Evolutionary conservation across 176 grass and related monocot genomes (phyloP), one percentile per base, ranked within the genome.

Genomic region (Hordeum marinum): DNA sequence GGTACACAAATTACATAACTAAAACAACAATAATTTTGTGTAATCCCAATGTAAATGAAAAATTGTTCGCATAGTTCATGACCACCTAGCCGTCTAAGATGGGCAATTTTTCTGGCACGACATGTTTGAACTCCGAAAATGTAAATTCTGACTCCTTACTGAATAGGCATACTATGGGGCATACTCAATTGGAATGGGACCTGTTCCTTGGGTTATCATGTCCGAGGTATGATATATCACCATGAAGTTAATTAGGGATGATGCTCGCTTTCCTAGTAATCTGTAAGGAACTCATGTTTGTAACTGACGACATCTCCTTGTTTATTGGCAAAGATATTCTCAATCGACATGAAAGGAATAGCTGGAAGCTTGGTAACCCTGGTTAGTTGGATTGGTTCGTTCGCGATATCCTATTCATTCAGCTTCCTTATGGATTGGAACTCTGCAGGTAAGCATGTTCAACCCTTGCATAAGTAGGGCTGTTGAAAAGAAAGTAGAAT

Each of bases 121-220:
- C 15, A 54, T 36, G n/a, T 50, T 41, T 63, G 15, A 78, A 52
- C 21, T 77, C 41, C 58, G 11, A 12, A 92, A 67, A 31, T 15
- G 34, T 58, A 80, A 63, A 78, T 31, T 15, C 34, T 84, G 35
- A 80, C 46, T 63, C 14, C 55, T 88, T 57, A 23, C 32, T 80
- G 62, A 76, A 88, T 77, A 96, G 91, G 87, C 93, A 29, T 96
- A 96, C 85, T 89, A 85, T 55, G 80, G 68, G 4, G 78, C 94
- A 57, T 96, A 83, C 84, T 91, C 91, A 60, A 82, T 93, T 65
- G 94, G 94, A 89, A 91, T 93, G 91, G 94, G 91, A 77, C 86
- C 94, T 78, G 91, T 96, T 91, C 94, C 94, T 63, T 93, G 90
- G 88, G 82, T 96, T 81, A 88, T 96, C 26, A 96, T 93, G 91